Percentiles rank a stretch among this genome's conserved stretches.
phyloP scores from a whole-genome alignment of 345 rosid genomes.

The Ceriops zippeliana region DNA sequence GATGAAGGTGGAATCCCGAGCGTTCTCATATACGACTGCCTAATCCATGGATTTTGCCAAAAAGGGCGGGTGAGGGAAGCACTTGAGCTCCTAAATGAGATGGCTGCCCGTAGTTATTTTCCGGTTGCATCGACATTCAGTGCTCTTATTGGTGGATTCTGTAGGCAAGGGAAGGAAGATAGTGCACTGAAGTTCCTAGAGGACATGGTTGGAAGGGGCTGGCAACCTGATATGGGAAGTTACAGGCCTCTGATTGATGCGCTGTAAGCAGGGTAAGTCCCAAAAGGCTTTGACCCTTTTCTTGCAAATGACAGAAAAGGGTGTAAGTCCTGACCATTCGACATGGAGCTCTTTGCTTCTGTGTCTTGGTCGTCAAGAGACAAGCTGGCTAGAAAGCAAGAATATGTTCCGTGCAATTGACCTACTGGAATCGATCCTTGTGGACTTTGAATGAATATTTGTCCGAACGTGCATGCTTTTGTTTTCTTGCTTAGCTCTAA shows the following conservation, averaged over 20 bases:
- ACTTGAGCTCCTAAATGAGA: slow-evolving; percentile 53
- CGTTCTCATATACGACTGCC: slow-evolving; percentile 51
- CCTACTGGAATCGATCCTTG: slow-evolving; percentile 21
- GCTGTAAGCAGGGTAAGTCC: slow-evolving; percentile 40
- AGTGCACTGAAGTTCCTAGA: slow-evolving; percentile 56
- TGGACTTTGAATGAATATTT: slow-evolving; percentile 7
- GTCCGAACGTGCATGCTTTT: background rate
- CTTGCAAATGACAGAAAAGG: slow-evolving; percentile 54
- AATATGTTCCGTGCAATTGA: slow-evolving; percentile 21
- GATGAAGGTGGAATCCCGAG: slow-evolving; percentile 48
- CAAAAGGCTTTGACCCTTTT: slow-evolving; percentile 41
- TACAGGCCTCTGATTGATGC: slow-evolving; percentile 42
- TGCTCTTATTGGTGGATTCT: slow-evolving; percentile 50
- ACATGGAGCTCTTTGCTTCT: slow-evolving; percentile 55
- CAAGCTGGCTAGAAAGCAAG: slow-evolving; percentile 22
- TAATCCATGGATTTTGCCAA: slow-evolving; percentile 53
- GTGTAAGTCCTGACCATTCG: slow-evolving; percentile 46
- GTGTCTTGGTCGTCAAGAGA: slow-evolving; percentile 37
- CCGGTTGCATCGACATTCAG: slow-evolving; percentile 54
- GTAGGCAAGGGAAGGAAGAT: slow-evolving; percentile 49
- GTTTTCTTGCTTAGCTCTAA: background rate
- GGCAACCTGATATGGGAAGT: slow-evolving; percentile 41
- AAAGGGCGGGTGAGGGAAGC: slow-evolving; percentile 42
- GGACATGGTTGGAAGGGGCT: slow-evolving; percentile 62
- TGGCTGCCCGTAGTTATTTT: slow-evolving; percentile 42